phyloP scores from a whole-genome alignment of 805 yeast genomes.

The Tetrapisispora phaffii region DNA sequence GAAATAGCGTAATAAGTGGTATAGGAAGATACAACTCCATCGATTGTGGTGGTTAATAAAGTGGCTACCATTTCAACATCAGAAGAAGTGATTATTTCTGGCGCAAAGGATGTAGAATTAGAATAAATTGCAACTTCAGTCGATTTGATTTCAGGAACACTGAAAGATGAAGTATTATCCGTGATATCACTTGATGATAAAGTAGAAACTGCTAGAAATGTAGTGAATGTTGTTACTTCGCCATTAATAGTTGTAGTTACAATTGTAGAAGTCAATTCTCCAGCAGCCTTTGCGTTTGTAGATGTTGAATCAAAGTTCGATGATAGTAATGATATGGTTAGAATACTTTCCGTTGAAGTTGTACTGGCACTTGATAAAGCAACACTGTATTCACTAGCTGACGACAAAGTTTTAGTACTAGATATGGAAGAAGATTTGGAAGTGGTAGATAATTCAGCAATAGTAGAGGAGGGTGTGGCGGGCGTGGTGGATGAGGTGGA shows the following conservation, averaged over 20 bases:
- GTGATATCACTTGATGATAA: neutral
- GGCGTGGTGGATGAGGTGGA: too few relatives aligned
- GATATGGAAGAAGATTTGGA: too few relatives aligned
- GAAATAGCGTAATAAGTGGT: slow-evolving; percentile 1
- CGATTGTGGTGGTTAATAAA: slow-evolving; percentile 1
- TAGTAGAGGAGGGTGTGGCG: too few relatives aligned
- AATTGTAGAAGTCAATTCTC: neutral
- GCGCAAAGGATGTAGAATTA: neutral
- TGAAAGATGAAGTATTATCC: neutral
- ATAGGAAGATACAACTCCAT: neutral
- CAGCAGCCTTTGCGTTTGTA: neutral
- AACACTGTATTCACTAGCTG: too few relatives aligned
- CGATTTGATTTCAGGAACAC: neutral
- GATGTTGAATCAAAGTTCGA: neutral
- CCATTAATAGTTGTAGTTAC: slow-evolving; percentile 2
- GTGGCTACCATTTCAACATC: neutral
- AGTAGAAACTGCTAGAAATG: slow-evolving; percentile 6
- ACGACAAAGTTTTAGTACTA: too few relatives aligned
- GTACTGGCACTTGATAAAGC: too few relatives aligned
- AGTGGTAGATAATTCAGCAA: too few relatives aligned
- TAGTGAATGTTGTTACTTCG: slow-evolving; percentile 3
- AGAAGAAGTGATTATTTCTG: neutral
- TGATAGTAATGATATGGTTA: neutral
- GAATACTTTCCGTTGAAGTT: too few relatives aligned
- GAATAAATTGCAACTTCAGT: neutral